Base-by-base conservation (phyloP, 202 grass and related monocot genomes). In the Zizania palustris region DNA sequence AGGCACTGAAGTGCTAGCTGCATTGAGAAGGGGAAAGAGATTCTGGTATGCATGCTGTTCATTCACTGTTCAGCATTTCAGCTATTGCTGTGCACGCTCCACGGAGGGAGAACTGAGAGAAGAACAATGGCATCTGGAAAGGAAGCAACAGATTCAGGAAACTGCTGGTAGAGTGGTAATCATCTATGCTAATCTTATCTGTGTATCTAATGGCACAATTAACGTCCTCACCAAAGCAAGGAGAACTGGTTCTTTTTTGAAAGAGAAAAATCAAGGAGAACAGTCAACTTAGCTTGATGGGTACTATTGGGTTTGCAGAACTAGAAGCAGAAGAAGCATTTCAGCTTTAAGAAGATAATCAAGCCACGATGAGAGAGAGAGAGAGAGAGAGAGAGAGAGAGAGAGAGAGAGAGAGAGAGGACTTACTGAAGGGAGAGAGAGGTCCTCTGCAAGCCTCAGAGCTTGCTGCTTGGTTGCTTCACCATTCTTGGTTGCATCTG, bases 371-470 rank as follows among this genome's bases (percentile, higher is more conserved):
- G 57, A n/a, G 63, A 28, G 33, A 53, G 48, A 36, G 33, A 59
- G 34, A n/a, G n/a, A n/a, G n/a, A n/a, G n/a, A n/a, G n/a, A n/a
- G n/a, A n/a, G n/a, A n/a, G n/a, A n/a, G n/a, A n/a, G n/a, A n/a
- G n/a, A n/a, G n/a, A n/a, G n/a, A 75, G 28, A 63, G 44, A 58
- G 73, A 49, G 63, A 80, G 53, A 85, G 75, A 88, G 73, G 68
- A 3, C 71, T 28, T 93, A 99, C 96, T 60, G 91, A 88, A 49
- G 96, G 96, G 48, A 96, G 85, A 19, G 91, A 90, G 51, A 99
- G 82, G 81, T 96, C 91, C 81, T 99, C 96, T 48, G 85, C 89
- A 64, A 92, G 64, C 62, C 96, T 83, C 44, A 98, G 55, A 72
- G 83, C 85, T 82, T 95, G 88, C 7, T 78, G 78, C 67, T 89